A percentile compares a stretch with the other conserved stretches of the same genome.
Conservation (phyloP, 768 basidiomycete species). For the Mycena metata region DNA sequence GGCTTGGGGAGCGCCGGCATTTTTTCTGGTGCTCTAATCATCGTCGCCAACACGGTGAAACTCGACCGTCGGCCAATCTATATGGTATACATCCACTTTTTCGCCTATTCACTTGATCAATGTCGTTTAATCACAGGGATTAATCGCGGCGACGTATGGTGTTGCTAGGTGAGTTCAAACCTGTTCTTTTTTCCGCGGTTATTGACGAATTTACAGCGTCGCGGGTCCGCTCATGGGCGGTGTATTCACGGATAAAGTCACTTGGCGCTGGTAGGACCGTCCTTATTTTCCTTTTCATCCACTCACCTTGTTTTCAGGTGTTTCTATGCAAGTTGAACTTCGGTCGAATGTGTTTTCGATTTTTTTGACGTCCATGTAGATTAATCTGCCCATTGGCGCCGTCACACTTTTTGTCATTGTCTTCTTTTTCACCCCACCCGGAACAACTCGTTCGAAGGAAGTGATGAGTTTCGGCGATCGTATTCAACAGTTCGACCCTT, state of each 20-base stretch:
- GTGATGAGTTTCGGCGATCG: slow-evolving; percentile 12
- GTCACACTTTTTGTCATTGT: slow-evolving; percentile 31
- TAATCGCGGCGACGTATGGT: too few species aligned
- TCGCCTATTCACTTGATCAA: too few species aligned
- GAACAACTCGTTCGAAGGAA: neutral
- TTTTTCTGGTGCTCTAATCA: slow-evolving; percentile 37
- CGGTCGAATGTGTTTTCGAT: too few species aligned
- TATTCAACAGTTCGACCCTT: slow-evolving; percentile 35
- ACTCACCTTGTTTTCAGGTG: neutral
- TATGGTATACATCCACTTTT: too few species aligned
- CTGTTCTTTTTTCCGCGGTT: neutral
- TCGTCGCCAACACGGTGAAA: slow-evolving; percentile 45
- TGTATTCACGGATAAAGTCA: slow-evolving; percentile 46
- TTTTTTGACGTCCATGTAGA: too few species aligned
- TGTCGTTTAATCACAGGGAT: too few species aligned
- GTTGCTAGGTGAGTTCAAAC: neutral
- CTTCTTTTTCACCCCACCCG: slow-evolving; percentile 38
- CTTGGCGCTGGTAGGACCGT: slow-evolving; percentile 57
- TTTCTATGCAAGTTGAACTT: neutral
- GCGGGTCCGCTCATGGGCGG: slow-evolving; percentile 38
- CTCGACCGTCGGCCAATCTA: too few species aligned
- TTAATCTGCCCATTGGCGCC: slow-evolving; percentile 44
- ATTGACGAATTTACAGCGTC: neutral
- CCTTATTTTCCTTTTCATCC: neutral
- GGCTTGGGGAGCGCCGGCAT: slow-evolving; percentile 59